Evolutionary conservation across 139 green algal genomes (phyloP).

Genomic region (Coelastrella sp.): DNA sequence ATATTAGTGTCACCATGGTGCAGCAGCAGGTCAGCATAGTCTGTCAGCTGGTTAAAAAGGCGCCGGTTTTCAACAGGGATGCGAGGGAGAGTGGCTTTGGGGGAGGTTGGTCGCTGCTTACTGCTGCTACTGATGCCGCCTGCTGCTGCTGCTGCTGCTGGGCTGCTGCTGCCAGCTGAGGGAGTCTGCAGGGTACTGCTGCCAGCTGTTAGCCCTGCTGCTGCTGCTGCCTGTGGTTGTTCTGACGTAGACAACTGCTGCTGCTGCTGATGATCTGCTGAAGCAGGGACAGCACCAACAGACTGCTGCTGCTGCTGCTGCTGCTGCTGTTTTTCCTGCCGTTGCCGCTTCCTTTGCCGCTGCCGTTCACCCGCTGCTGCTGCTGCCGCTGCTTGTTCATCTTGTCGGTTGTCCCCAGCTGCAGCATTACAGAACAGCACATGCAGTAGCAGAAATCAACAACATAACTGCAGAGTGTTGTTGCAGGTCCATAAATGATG

Average conservation of each 20-base stretch:
- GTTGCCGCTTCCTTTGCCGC: background rate
- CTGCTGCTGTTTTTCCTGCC: background rate
- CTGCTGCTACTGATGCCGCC: conserved; percentile 1
- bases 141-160: conserved; percentile 10
- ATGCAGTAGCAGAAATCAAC: background rate
- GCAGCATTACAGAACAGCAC: background rate
- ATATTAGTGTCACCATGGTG: conserved; percentile 57
- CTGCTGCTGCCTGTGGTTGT: background rate
- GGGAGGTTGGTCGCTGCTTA: background rate
- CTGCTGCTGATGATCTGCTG: background rate
- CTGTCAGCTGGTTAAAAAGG: conserved; percentile 63
- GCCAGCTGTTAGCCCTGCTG: background rate
- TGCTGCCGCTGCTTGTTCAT: background rate
- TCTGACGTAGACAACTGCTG: background rate
- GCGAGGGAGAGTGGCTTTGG: background rate
- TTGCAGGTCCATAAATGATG: too few relatives aligned
- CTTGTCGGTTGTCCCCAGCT: background rate
- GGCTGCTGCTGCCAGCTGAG: background rate
- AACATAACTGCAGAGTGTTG: background rate
- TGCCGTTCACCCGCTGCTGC: background rate
- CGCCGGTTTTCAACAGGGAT: conserved; percentile 15
- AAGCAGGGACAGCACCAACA: background rate
- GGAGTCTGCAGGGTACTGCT: background rate
- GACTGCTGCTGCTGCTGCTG: conserved; percentile 20
- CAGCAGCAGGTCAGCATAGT: conserved; percentile 60